These are phyloP conservation scores for Vanderwaltozyma yarrowii DNA, from an alignment of 805 yeast species.

Conservation along the genomic window DNA sequence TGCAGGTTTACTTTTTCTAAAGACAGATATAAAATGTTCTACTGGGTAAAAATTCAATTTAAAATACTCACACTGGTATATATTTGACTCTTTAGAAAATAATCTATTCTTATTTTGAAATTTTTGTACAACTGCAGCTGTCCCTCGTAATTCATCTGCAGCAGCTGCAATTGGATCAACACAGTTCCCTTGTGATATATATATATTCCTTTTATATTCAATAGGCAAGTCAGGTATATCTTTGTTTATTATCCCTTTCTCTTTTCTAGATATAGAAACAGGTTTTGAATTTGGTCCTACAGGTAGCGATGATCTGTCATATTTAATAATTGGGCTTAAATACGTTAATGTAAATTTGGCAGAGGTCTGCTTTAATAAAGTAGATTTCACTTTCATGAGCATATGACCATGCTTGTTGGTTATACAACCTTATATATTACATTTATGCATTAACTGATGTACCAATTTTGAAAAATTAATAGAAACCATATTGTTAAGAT, in stretches of 20 bases:
- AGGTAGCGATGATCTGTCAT: background rate
- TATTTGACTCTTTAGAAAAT: conserved; percentile 10
- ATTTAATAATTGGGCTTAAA: no score
- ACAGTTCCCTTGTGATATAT: background rate
- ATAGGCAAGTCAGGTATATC: conserved; percentile 8
- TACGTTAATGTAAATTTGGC: no score
- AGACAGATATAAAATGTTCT: conserved; percentile 20
- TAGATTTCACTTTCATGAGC: no score
- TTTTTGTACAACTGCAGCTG: conserved; percentile 3
- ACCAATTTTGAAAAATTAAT: no score
- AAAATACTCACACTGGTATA: conserved; percentile 18
- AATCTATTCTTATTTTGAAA: conserved; percentile 6
- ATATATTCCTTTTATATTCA: background rate
- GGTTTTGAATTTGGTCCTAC: background rate
- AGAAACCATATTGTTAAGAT: no score
- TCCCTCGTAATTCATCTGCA: conserved; percentile 1
- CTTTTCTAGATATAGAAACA: background rate
- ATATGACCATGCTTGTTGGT: no score
- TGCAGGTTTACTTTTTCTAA: conserved; percentile 25
- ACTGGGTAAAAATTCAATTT: conserved; percentile 20
- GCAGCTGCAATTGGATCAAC: conserved; percentile 1
- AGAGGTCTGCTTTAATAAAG: no score
- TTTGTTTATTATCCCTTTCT: background rate
- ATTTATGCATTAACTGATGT: no score
- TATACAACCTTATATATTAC: no score